Base-by-base conservation (phyloP, 352 stramenopile species). In the Pythium phragmitis region DNA sequence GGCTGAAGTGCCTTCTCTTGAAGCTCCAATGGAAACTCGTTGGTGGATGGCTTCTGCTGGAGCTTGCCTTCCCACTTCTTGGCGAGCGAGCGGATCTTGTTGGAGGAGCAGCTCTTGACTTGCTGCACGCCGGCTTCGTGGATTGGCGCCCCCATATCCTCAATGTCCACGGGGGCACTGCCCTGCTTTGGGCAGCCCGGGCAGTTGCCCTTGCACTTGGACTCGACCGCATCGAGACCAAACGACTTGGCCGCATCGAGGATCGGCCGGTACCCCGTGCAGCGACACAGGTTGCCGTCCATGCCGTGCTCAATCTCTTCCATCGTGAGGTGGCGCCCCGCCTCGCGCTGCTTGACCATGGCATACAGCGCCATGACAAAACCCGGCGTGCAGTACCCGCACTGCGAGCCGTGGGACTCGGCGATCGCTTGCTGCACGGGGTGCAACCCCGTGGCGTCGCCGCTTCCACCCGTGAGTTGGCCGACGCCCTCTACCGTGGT, bases 281-380 rank as follows among this genome's bases (percentile, higher is more conserved):
- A 99, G 7, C 96, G 88, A 69, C 96, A 99, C 33, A 99, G 69
- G 72, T 99, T 98, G 26, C 96, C 95, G 75, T 99, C 96, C 68
- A 99, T 78, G 64, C 91, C 79, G 72, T 98, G 88, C 61, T 98
- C 92, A 50, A 98, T 88, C 56, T 94, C 79, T n/a, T 86, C 80
- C 82, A 89, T 93, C 21, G 76, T 85, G 65, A 85, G 87, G 55
- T 81, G 79, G 4, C 79, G 79, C 13, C 78, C 78, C 1, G 73
- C 80, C 46, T 91, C 82, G 13, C 79, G 82, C 68, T 92, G 79
- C 67, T 91, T 90, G 17, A 93, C 75, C 75, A 94, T 89, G 19
- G 80, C 73, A 42, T 91, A 91, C 21, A 94, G 69, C n/a, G 82
- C 80, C 87, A 94, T 96, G 62, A 94, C 76, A 65, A 93, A 92